Percentiles rank a stretch among this genome's conserved stretches.
Conservation (phyloP, 768 basidiomycete species). For the Pleurotus ostreatus region DNA sequence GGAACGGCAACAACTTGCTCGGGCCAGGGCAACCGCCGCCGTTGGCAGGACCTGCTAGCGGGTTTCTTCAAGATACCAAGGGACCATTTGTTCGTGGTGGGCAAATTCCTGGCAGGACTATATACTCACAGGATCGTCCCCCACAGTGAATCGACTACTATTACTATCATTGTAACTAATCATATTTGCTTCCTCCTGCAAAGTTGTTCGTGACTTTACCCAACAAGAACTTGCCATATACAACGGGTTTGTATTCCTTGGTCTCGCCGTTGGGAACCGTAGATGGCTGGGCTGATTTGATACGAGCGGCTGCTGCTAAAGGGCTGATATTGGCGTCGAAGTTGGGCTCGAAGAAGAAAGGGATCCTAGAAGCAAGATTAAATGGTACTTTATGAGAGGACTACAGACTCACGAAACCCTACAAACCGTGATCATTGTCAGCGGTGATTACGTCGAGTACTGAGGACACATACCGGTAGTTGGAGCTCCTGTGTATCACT, state of each 20-base stretch:
- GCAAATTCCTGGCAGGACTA: constrained; percentile 58
- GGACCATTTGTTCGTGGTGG: constrained; percentile 32
- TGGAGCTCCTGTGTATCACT: constrained; percentile 72
- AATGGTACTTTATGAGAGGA: too few relatives aligned
- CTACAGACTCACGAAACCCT: constrained; percentile 64
- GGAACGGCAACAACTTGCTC: constrained; percentile 2
- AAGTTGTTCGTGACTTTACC: constrained; percentile 77
- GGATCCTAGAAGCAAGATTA: constrained; percentile 45
- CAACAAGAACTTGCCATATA: constrained; percentile 79
- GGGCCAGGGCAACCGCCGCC: constrained; percentile 3
- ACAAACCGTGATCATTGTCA: not conserved
- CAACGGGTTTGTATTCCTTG: constrained; percentile 40
- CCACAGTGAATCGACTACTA: constrained; percentile 22
- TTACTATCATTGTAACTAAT: constrained; percentile 1
- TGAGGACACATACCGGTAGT: constrained; percentile 28
- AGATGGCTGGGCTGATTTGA: constrained; percentile 22
- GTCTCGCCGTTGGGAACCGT: constrained; percentile 9
- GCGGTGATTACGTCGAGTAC: too few relatives aligned
- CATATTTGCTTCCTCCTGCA: constrained; percentile 36
- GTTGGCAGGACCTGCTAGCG: constrained; percentile 42
- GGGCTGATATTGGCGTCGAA: constrained; percentile 70
- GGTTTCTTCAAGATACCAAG: constrained; percentile 40
- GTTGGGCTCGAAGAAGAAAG: constrained; percentile 94
- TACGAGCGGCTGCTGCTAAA: constrained; percentile 53
- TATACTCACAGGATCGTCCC: constrained; percentile 50